phyloP scores from a whole-genome alignment of 1,284 basidiomycete genomes.

The Malassezia globosa region DNA sequence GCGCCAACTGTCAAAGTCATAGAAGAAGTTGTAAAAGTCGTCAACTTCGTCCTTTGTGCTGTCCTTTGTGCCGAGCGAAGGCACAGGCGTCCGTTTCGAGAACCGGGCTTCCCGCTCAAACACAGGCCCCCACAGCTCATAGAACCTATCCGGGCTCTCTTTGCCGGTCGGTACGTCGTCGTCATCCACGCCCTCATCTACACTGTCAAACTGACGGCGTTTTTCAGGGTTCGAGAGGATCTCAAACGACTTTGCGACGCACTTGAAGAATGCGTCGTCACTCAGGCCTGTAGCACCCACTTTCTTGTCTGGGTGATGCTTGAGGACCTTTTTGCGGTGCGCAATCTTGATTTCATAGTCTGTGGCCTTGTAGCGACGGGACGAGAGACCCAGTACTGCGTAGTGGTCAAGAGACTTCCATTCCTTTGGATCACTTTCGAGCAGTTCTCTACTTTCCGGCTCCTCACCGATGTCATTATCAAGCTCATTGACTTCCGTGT shows the following conservation, averaged over 20 bases:
- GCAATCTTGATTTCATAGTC: constrained; percentile 91
- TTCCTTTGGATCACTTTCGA: constrained; percentile 81
- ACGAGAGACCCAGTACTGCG: constrained; percentile 83
- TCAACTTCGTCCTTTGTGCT: constrained; percentile 74
- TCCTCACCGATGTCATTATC: constrained; percentile 79
- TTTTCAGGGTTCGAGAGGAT: constrained; percentile 75
- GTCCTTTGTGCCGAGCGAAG: constrained; percentile 62
- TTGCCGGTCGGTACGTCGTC: constrained; percentile 49
- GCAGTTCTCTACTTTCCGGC: constrained; percentile 62
- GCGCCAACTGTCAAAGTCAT: constrained; percentile 98
- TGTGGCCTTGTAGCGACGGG: constrained; percentile 75
- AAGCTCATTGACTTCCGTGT: constrained; percentile 63
- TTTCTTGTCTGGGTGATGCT: constrained; percentile 99
- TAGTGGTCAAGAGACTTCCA: constrained; percentile 99
- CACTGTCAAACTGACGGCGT: constrained; percentile 89
- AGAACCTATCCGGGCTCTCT: constrained; percentile 56
- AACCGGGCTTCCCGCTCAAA: constrained; percentile 87
- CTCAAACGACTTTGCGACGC: constrained; percentile 92
- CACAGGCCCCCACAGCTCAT: constrained; percentile 59
- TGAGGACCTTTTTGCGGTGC: constrained; percentile 97
- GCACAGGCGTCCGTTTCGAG: constrained; percentile 77
- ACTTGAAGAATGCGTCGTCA: constrained; percentile 98
- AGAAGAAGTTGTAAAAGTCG: constrained; percentile 96
- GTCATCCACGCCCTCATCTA: constrained; percentile 73
- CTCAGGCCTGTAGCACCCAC: constrained; percentile 60